Evolutionary conservation across 768 basidiomycete species (phyloP).

Genomic region (Rhizopogon sp.): DNA sequence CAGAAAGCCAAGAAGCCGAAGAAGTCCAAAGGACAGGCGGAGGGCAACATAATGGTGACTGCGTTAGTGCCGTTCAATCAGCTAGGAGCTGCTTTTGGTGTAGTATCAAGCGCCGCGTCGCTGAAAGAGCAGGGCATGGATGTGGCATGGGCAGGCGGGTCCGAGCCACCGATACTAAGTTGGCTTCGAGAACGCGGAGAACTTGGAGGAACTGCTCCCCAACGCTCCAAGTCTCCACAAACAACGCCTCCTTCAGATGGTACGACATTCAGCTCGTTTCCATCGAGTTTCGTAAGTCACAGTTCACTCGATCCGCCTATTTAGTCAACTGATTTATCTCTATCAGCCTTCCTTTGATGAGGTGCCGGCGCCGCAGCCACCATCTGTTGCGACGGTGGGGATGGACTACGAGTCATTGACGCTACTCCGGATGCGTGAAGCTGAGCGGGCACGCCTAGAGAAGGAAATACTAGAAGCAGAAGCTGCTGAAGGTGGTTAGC

Average conservation of each 20-base stretch:
- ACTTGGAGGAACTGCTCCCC: conserved; percentile 30
- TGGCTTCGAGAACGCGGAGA: conserved; percentile 75
- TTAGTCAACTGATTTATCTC: not conserved
- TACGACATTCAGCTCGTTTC: conserved; percentile 58
- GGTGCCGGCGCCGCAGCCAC: conserved; percentile 9
- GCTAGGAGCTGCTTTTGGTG: conserved; percentile 72
- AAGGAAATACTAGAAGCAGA: conserved; percentile 72
- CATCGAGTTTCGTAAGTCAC: conserved; percentile 40
- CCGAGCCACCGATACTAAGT: conserved; percentile 63
- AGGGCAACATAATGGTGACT: conserved; percentile 47
- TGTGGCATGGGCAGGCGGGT: conserved; percentile 66
- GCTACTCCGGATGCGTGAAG: conserved; percentile 75
- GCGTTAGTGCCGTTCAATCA: conserved; percentile 75
- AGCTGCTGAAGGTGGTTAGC: conserved; percentile 30
- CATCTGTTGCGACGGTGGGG: conserved; percentile 29
- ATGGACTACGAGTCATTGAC: conserved; percentile 79
- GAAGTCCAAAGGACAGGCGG: conserved; percentile 33
- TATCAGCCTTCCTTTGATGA: not conserved
- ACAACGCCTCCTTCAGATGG: conserved; percentile 11
- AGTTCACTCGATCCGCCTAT: conserved; percentile 6
- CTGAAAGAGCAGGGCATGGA: conserved; percentile 59
- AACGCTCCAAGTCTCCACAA: conserved; percentile 14
- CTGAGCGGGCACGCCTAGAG: conserved; percentile 73
- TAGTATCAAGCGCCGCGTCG: conserved; percentile 56
- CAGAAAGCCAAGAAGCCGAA: conserved; percentile 48